Evolutionary conservation across 106 monocot genomes (phyloP).

Genomic region (Narthecium ossifragum): DNA sequence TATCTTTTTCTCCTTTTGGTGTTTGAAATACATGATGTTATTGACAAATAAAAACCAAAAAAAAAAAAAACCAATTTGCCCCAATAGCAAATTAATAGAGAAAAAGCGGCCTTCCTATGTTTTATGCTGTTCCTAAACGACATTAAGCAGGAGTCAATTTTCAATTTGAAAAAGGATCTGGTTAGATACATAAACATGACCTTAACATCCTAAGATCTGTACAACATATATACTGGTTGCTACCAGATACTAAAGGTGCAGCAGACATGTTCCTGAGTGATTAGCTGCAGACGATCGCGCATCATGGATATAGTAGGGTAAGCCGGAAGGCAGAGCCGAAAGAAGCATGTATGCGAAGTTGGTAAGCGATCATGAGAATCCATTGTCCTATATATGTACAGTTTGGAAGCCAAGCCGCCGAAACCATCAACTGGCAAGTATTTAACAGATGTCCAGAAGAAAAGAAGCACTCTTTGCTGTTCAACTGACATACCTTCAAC

Average conservation of each 20-base stretch:
- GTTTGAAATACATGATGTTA: too few relatives aligned
- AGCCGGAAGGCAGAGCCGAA: slow-evolving; percentile 50
- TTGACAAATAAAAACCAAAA: too few relatives aligned
- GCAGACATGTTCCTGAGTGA: slow-evolving; percentile 78
- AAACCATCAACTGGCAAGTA: slow-evolving; percentile 75
- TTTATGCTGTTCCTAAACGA: too few relatives aligned
- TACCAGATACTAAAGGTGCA: slow-evolving; percentile 70
- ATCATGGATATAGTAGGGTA: slow-evolving; percentile 46
- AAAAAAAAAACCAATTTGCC: too few relatives aligned
- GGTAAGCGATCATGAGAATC: slow-evolving; percentile 54
- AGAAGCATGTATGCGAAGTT: slow-evolving; percentile 87
- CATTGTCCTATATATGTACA: slow-evolving; percentile 47
- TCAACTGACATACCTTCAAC: slow-evolving; percentile 57
- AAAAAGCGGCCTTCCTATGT: too few relatives aligned
- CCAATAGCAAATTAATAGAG: too few relatives aligned
- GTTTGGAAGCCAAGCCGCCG: slow-evolving; percentile 59
- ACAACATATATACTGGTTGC: neutral
- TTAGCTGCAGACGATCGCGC: slow-evolving; percentile 36
- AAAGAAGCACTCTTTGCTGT: slow-evolving; percentile 47
- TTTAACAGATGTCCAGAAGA: slow-evolving; percentile 87
- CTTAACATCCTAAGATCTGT: neutral
- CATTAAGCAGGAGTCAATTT: too few relatives aligned
- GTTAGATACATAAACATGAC: neutral
- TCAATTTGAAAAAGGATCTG: too few relatives aligned
- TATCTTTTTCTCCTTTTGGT: too few relatives aligned